Evolutionary conservation across 495 filamentous ascomycete genomes (phyloP).

Genomic region (Xylaria grammica): DNA sequence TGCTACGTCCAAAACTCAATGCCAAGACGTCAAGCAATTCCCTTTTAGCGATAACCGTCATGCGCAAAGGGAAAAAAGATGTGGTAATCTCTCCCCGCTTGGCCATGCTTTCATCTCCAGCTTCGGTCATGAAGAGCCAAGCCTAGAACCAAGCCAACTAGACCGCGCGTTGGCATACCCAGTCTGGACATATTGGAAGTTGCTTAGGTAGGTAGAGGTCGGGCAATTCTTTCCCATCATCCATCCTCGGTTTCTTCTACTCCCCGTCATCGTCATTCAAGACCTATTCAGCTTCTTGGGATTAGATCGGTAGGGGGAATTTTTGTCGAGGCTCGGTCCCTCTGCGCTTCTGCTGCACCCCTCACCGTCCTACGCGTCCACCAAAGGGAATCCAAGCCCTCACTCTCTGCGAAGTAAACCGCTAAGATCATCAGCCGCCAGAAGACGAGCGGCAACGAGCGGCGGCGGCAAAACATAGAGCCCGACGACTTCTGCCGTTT

Average conservation of each 20-base stretch:
- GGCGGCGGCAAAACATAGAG: slow-evolving; percentile 9
- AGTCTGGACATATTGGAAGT: neutral
- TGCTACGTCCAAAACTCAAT: slow-evolving; percentile 21
- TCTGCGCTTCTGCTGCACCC: slow-evolving; percentile 5
- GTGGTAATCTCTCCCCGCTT: slow-evolving; percentile 26
- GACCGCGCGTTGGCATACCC: neutral
- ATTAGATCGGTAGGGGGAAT: neutral
- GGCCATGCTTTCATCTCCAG: slow-evolving; percentile 1
- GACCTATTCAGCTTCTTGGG: neutral
- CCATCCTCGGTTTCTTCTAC: neutral
- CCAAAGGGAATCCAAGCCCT: neutral
- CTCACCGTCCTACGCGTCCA: slow-evolving; percentile 2
- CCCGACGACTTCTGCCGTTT: slow-evolving; percentile 17
- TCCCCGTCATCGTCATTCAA: slow-evolving; percentile 12
- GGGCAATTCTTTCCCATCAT: neutral
- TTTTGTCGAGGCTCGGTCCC: neutral
- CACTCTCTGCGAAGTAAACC: slow-evolving; percentile 6
- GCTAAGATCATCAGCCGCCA: neutral
- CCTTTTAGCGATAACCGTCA: slow-evolving; percentile 37
- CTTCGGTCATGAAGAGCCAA: slow-evolving; percentile 13
- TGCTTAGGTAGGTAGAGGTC: neutral
- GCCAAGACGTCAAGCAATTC: slow-evolving; percentile 41
- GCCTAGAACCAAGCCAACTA: slow-evolving; percentile 5
- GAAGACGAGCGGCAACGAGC: slow-evolving; percentile 25
- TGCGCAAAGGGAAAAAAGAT: slow-evolving; percentile 33